These are phyloP conservation scores for Phaeoacremonium minimum DNA, from an alignment of 2,329 filamentous ascomycete genomes.

Conservation along the genomic window DNA sequence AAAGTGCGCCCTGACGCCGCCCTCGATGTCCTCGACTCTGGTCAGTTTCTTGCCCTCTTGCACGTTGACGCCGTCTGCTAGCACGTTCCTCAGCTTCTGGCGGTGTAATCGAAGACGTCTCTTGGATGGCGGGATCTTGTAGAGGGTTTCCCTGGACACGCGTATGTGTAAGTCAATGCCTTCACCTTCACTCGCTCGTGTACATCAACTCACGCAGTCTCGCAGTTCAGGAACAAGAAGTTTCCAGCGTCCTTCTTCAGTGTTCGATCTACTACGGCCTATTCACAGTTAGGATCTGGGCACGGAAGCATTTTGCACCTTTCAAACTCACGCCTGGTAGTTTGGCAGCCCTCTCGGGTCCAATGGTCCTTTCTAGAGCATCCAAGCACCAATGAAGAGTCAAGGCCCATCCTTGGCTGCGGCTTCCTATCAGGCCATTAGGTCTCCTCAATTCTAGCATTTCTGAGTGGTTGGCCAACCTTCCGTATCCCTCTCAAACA, in stretches of 20 bases:
- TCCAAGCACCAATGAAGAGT: slow-evolving; percentile 54
- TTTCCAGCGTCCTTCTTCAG: slow-evolving; percentile 1
- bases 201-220: neutral
- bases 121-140: slow-evolving; percentile 1
- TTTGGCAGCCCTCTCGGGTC: neutral
- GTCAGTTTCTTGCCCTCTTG: slow-evolving; percentile 25
- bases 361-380: neutral
- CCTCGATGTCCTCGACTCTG: slow-evolving; percentile 16
- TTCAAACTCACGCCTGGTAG: neutral
- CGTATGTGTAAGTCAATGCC: too few relatives aligned
- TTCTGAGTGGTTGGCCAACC: neutral
- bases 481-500: slow-evolving; percentile 3
- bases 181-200: too few relatives aligned
- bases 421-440: slow-evolving; percentile 14
- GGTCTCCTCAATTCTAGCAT: neutral
- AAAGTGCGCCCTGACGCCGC: slow-evolving; percentile 21
- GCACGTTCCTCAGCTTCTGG: slow-evolving; percentile 24
- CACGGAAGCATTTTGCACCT: neutral
- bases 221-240: slow-evolving; percentile 3
- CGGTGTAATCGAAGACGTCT: slow-evolving; percentile 25
- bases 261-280: neutral
- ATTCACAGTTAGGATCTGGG: neutral
- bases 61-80: slow-evolving; percentile 22
- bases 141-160: neutral
- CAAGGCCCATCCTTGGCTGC: slow-evolving; percentile 51